phyloP scores from a whole-genome alignment of 2,329 filamentous ascomycete genomes.

The Shiraia bambusicola region DNA sequence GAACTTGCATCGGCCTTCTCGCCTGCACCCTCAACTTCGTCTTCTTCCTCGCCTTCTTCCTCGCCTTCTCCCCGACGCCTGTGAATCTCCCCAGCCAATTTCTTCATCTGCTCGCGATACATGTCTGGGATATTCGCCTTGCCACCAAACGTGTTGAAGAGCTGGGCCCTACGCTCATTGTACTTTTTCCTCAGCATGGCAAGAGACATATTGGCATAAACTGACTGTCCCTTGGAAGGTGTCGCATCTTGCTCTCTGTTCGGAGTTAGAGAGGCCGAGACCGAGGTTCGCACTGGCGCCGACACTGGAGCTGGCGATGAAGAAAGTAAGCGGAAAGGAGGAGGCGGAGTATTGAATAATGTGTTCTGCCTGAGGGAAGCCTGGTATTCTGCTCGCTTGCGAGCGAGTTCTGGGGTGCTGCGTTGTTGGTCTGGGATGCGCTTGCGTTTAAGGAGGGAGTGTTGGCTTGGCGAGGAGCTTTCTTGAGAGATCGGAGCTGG shows the following conservation, averaged over 20 bases:
- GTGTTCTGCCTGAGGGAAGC: too few relatives aligned
- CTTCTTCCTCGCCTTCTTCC: background rate
- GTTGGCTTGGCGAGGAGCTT: too few relatives aligned
- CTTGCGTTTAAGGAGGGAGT: too few relatives aligned
- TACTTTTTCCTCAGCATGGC: background rate
- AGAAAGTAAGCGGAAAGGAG: too few relatives aligned
- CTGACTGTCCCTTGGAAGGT: background rate
- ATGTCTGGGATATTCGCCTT: background rate
- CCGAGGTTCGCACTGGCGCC: background rate
- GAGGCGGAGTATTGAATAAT: too few relatives aligned
- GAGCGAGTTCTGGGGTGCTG: too few relatives aligned
- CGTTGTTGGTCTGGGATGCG: too few relatives aligned
- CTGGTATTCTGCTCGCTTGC: too few relatives aligned
- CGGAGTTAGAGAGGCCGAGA: background rate
- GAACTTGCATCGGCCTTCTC: background rate
- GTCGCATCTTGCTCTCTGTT: background rate
- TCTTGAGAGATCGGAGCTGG: too few relatives aligned
- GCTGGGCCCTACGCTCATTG: background rate
- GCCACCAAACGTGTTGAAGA: background rate
- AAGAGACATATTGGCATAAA: background rate
- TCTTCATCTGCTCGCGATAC: constrained; percentile 4
- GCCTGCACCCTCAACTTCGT: background rate
- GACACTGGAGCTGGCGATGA: background rate
- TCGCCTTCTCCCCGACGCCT: background rate
- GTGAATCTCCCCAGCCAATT: background rate